Percentiles rank a stretch among this genome's conserved stretches.
These are phyloP conservation scores for Aspergillus asperescens DNA, from an alignment of 495 filamentous ascomycete genomes.

Conservation along the genomic window DNA sequence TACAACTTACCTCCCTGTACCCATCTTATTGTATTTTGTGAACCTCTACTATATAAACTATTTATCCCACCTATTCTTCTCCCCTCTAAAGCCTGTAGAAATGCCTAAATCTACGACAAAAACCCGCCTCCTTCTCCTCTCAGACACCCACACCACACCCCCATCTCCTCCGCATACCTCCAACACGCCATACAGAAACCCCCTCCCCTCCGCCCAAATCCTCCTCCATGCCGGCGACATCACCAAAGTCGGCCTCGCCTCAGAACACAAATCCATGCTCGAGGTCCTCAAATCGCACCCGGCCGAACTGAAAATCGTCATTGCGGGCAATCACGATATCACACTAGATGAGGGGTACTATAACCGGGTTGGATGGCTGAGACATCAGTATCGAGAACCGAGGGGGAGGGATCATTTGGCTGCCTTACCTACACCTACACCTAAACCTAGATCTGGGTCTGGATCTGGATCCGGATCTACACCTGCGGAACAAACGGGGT, in stretches of 20 bases:
- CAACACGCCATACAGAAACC: constrained; percentile 36
- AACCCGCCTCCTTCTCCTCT: constrained; percentile 55
- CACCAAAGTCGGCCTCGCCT: constrained; percentile 54
- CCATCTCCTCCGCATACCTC: constrained; percentile 23
- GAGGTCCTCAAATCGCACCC: constrained; percentile 49
- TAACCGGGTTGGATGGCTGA: constrained; percentile 23
- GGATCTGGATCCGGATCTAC: not conserved
- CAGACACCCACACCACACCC: constrained; percentile 54
- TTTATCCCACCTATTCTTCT: not conserved
- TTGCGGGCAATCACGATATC: constrained; percentile 78
- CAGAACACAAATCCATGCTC: constrained; percentile 50
- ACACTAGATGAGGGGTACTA: constrained; percentile 58
- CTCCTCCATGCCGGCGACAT: constrained; percentile 72
- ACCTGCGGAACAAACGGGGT: constrained; percentile 1
- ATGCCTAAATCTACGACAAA: constrained; percentile 9
- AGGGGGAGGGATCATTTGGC: constrained; percentile 14
- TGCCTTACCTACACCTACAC: constrained; percentile 2
- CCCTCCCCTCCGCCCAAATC: constrained; percentile 55
- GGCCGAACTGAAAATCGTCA: constrained; percentile 70
- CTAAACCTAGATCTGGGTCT: no score
- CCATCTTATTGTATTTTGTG: no score
- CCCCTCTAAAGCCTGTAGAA: not conserved
- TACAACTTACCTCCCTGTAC: no score
- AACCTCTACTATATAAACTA: no score
- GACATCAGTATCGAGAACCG: constrained; percentile 23